Evolutionary conservation across 2,329 filamentous ascomycete genomes (phyloP), one percentile per base, ranked within the genome.

Genomic region (Cladobotryum mycophilum): DNA sequence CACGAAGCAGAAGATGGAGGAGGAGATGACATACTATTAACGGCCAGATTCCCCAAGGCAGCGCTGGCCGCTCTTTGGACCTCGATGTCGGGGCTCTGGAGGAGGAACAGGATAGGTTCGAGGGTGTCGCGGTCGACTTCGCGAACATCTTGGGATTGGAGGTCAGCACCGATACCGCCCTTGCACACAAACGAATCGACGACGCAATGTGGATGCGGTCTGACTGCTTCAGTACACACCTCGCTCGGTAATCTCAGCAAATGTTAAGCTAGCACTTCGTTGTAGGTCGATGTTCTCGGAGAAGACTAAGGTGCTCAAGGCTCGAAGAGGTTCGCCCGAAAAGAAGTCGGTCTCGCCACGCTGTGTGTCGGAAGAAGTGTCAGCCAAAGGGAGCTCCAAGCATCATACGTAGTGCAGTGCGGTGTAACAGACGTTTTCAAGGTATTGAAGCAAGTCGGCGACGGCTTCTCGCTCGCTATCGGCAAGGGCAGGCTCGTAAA

Each of bases 221-320:
- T 30, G 25, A 6, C 25, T 30, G 25, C 25, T 30, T 30, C 25
- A 30, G 25, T 25, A 59, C 76, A 62, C 79, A 96, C 93, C 92
- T 89, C 92, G 76, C 72, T 99, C 93, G 37, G 93, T 99, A 60
- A 99, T 99, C 70, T 99, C 93, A 54, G 93, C 93, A 77, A 99
- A 99, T 2, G 93, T 99, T 69, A 99, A 81, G 69, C 92, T 97
- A 48, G 93, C 93, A 73, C 93, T 97, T 58, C 93, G 82, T 74
- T 99, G 93, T 48, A 99, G 79, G 68, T 99, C 93, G 67, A 99
- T 91, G 73, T 99, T 99, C 70, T 97, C 91, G 52, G 93, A 99
- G 69, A 96, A 99, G 52, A 99, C 93, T 22, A 99, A 81, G 12
- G 92, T 99, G 71, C 89, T 96, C 51, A 99, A 76, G 42, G 93